phyloP scores from a whole-genome alignment of 2,329 filamentous ascomycete genomes.

The Neonectria punicea region DNA sequence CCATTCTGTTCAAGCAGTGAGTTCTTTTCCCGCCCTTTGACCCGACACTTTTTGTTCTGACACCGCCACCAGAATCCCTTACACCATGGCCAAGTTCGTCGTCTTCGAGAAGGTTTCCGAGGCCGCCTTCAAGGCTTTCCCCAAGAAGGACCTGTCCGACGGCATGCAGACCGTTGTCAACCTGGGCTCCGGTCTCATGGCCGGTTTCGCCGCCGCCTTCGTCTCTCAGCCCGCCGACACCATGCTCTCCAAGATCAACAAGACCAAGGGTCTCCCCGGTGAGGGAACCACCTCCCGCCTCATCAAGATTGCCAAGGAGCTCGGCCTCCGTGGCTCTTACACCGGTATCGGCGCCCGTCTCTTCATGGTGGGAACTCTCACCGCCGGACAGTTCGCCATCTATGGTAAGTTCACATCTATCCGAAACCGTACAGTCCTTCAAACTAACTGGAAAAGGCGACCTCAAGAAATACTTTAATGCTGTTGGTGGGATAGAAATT shows the following conservation, averaged over 20 bases:
- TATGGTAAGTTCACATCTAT: constrained; percentile 65
- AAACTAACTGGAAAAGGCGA: constrained; percentile 47
- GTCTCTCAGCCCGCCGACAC: constrained; percentile 92
- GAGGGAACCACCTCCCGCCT: constrained; percentile 84
- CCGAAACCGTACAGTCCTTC: background rate
- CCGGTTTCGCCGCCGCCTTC: constrained; percentile 84
- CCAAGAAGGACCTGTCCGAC: constrained; percentile 76
- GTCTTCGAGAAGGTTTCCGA: constrained; percentile 91
- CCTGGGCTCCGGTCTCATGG: constrained; percentile 67
- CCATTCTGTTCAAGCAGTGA: constrained; percentile 74
- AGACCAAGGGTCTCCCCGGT: constrained; percentile 87
- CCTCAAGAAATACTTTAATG: constrained; percentile 76
- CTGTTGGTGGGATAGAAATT: constrained; percentile 81
- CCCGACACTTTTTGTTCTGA: constrained; percentile 29
- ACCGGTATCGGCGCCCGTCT: constrained; percentile 81
- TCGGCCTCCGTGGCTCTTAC: constrained; percentile 82
- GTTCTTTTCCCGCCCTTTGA: constrained; percentile 27
- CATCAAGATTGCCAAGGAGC: constrained; percentile 89
- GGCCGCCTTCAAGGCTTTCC: constrained; percentile 72
- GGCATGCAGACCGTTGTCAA: constrained; percentile 82
- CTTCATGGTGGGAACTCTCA: constrained; percentile 75
- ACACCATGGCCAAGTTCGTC: constrained; percentile 96
- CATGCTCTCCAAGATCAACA: constrained; percentile 97
- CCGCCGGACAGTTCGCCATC: constrained; percentile 87
- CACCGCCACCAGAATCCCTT: constrained; percentile 72